These are phyloP conservation scores for Populus alba DNA, from an alignment of 345 rosid genomes.

Conservation along the genomic window DNA sequence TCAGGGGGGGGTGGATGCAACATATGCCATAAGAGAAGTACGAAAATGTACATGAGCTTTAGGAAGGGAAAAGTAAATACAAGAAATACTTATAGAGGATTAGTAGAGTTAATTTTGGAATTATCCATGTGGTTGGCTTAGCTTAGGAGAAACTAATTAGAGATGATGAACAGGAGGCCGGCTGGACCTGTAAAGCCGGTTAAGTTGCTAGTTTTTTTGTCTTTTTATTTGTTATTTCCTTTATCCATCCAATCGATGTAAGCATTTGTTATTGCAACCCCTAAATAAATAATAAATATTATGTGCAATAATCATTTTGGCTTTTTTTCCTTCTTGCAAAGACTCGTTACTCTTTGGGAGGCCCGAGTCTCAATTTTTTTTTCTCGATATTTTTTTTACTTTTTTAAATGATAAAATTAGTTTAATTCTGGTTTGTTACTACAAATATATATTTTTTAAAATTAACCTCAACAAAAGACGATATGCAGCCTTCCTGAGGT, in stretches of 20 bases:
- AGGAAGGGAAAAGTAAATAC: constrained; percentile 31
- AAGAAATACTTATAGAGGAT: not conserved
- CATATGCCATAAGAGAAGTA: not conserved
- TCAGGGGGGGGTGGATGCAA: not conserved
- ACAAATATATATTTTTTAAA: too few relatives aligned
- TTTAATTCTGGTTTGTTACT: too few relatives aligned
- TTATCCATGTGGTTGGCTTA: not conserved
- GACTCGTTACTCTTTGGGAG: too few relatives aligned
- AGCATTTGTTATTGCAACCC: too few relatives aligned
- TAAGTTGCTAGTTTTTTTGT: constrained; percentile 8
- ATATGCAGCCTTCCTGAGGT: too few relatives aligned
- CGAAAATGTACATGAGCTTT: not conserved
- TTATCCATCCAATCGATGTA: not conserved
- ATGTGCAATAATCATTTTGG: too few relatives aligned
- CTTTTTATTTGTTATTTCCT: constrained; percentile 9
- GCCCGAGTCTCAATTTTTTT: too few relatives aligned
- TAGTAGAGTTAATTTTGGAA: constrained; percentile 23
- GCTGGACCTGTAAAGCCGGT: constrained; percentile 8
- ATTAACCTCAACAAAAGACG: not conserved
- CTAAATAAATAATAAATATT: too few relatives aligned
- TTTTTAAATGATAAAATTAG: too few relatives aligned
- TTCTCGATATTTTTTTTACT: too few relatives aligned
- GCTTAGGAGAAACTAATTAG: not conserved
- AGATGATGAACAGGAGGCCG: not conserved
- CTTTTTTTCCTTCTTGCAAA: too few relatives aligned